Evolutionary conservation across 768 basidiomycete species (phyloP).

Genomic region (Kwoniella botswanensis): DNA sequence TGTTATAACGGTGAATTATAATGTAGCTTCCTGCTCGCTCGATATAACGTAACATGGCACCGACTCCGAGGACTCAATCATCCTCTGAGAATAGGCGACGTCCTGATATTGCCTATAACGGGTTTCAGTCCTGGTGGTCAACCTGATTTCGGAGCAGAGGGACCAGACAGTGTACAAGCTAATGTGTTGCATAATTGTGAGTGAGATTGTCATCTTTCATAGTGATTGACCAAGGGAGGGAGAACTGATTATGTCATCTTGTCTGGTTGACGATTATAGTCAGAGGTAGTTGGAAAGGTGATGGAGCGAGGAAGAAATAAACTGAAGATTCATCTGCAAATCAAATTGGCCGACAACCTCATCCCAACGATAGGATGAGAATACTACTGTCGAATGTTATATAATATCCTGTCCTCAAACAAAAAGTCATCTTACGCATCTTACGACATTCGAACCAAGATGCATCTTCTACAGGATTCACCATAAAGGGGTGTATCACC

Average conservation of each 20-base stretch:
- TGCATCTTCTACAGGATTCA: too few species aligned
- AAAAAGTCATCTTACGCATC: too few species aligned
- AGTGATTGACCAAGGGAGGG: too few species aligned
- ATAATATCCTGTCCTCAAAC: too few species aligned
- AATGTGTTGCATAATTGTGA: conserved; percentile 46
- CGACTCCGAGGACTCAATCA: conserved; percentile 39
- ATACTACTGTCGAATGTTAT: too few species aligned
- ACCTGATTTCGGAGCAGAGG: conserved; percentile 38
- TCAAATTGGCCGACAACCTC: too few species aligned
- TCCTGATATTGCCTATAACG: conserved; percentile 49
- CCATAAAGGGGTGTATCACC: too few species aligned
- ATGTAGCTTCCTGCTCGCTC: conserved; percentile 47
- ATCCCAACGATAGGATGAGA: too few species aligned
- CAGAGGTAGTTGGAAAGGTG: conserved; percentile 46
- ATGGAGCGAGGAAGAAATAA: conserved; percentile 25
- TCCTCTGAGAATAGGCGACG: conserved; percentile 56
- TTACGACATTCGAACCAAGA: too few species aligned
- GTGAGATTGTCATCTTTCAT: conserved; percentile 1
- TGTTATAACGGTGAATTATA: too few species aligned
- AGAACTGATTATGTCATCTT: neutral
- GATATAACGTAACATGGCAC: conserved; percentile 53
- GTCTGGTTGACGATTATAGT: conserved; percentile 20
- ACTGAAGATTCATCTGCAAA: neutral
- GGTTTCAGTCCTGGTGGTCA: conserved; percentile 47
- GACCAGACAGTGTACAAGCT: conserved; percentile 36